Base-by-base conservation (phyloP, 768 basidiomycete genomes). In the Mycena amicta region DNA sequence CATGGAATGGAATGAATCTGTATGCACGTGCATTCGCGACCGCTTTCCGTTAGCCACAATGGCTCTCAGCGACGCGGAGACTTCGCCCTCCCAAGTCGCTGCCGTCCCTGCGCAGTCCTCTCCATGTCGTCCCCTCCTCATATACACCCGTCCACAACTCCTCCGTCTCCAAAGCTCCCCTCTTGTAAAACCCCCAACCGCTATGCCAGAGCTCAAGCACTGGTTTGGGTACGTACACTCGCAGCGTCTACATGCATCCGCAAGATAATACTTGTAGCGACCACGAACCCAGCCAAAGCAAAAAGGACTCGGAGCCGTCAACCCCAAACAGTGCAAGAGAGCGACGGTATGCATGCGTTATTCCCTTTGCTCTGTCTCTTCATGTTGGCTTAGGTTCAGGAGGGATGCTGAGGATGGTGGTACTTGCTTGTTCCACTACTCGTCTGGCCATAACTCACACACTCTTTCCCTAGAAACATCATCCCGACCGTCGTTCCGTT, bases 211-310 rank as follows among this genome's bases (percentile, higher is more conserved):
- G 46, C 75, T 94, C 52, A 92, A 87, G 75, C 85, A 88, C 46
- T 94, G 92, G 92, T 94, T 93, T 74, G 92, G 92, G 92, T 94
- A 70, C 58, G 85, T 77, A 28, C 47, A 53, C 57, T 60, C n/a
- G 37, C 56, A 57, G 23, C 49, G 52, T 37, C 53, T 28, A 52
- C 33, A 52, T 61, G 56, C 59, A 41, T 60, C 63, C 31, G 53
- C 54, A 62, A 67, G 62, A 62, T 64, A 51, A 56, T 62, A 51
- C 22, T 60, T 83, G 81, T 29, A 74, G 74, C 33, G 86, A 90
- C 78, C 86, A 81, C 61, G 89, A 89, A 72, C 84, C 83, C 70
- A 76, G 76, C 64, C 71, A 81, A 31, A 79, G 77, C 61, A 91
- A 88, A 76, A 90, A 87, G 70, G 91, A 93, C 56, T 70, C 78